Percentiles rank a stretch among this genome's conserved stretches.
Evolutionary conservation across 73 alveolate genomes (phyloP).

Genomic region (Vitrella brassicaformis): DNA sequence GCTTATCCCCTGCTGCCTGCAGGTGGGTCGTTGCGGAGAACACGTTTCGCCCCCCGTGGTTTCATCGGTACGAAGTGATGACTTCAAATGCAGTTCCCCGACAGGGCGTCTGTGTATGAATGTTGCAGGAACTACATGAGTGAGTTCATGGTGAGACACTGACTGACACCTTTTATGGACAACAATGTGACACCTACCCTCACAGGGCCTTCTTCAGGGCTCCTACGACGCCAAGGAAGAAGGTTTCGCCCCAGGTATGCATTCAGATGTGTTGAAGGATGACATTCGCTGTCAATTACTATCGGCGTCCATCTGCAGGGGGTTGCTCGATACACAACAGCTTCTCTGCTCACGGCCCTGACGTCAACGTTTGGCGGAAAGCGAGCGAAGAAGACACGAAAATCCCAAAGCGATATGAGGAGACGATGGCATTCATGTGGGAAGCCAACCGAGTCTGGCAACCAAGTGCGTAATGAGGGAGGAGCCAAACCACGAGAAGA

Average conservation of each 20-base stretch:
- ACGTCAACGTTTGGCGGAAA: not conserved
- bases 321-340: not conserved
- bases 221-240: slow-evolving; percentile 74
- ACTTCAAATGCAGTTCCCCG: no score
- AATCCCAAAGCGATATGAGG: not conserved
- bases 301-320: not conserved
- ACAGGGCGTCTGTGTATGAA: no score
- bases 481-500: no score
- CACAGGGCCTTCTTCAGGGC: slow-evolving; percentile 48
- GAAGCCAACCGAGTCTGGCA: not conserved
- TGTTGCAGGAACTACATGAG: slow-evolving; percentile 77
- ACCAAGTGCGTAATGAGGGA: no score
- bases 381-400: not conserved
- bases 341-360: not conserved
- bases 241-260: slow-evolving; percentile 80
- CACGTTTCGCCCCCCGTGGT: slow-evolving; percentile 81
- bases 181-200: no score
- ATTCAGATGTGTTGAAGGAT: no score
- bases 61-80: no score
- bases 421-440: not conserved
- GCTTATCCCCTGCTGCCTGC: no score
- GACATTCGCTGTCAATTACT: no score
- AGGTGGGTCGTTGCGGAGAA: slow-evolving; percentile 58
- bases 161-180: no score
- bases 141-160: slow-evolving; percentile 87